Conservation (phyloP, 495 filamentous ascomycete species). For the Annulohypoxylon bovei region DNA sequence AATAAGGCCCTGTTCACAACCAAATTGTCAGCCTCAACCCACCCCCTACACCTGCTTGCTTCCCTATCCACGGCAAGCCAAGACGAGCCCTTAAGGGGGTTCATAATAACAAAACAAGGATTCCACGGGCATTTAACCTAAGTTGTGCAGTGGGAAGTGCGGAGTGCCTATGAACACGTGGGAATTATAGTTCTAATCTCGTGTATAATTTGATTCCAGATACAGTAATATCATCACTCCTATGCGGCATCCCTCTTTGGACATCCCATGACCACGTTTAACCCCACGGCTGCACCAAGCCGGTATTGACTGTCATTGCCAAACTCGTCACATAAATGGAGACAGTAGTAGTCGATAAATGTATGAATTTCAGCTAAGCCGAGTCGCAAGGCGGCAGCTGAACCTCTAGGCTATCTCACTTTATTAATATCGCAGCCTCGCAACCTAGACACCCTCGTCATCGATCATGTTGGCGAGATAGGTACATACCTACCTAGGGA, state of each 20-base stretch:
- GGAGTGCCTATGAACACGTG: neutral
- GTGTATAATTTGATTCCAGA: neutral
- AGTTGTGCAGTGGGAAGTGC: neutral
- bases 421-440: neutral
- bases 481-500: neutral
- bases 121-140: neutral
- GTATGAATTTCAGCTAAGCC: neutral
- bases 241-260: neutral
- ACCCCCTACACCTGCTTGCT: neutral
- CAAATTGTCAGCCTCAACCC: neutral
- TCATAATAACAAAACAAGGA: neutral
- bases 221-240: neutral
- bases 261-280: neutral
- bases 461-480: neutral
- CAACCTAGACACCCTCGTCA: neutral
- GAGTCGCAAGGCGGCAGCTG: neutral
- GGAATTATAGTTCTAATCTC: neutral
- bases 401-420: neutral
- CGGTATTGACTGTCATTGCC: neutral
- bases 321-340: neutral
- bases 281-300: neutral
- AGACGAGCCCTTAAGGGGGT: neutral
- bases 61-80: neutral
- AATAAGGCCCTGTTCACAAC: neutral
- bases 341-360: neutral